phyloP scores from a whole-genome alignment of 1,139 yeast genomes.

The Geotrichum carabidarum region DNA sequence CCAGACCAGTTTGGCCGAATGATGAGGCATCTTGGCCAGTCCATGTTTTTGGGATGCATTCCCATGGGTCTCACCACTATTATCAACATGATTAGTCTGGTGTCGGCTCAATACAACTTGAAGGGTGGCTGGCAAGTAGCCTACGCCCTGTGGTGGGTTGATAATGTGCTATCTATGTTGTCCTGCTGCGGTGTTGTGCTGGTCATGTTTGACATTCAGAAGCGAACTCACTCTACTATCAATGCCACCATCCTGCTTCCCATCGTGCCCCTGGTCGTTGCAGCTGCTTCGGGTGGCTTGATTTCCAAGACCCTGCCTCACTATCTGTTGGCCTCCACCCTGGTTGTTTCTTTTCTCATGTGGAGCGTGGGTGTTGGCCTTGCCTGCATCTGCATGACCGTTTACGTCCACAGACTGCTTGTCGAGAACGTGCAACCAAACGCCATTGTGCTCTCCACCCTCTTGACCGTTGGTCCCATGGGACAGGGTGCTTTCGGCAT shows the following conservation, averaged over 20 bases:
- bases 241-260: conserved; percentile 56
- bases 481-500: conserved; percentile 81
- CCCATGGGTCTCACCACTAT: conserved; percentile 74
- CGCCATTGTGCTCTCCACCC: conserved; percentile 47
- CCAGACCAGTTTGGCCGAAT: conserved; percentile 39
- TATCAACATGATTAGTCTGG: conserved; percentile 48
- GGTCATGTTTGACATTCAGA: conserved; percentile 42
- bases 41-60: conserved; percentile 67
- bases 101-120: conserved; percentile 34
- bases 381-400: conserved; percentile 52
- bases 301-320: conserved; percentile 46
- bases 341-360: conserved; percentile 51
- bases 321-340: conserved; percentile 47
- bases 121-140: conserved; percentile 30
- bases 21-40: conserved; percentile 45
- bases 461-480: conserved; percentile 61
- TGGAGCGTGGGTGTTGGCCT: conserved; percentile 66
- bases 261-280: conserved; percentile 70
- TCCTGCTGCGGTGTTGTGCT: conserved; percentile 51
- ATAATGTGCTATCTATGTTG: conserved; percentile 28
- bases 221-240: conserved; percentile 35
- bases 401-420: conserved; percentile 57
- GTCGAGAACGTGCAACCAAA: conserved; percentile 55
- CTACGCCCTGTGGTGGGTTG: conserved; percentile 65
- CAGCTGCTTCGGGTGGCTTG: conserved; percentile 59